phyloP scores from a whole-genome alignment of 495 filamentous ascomycete genomes.

The Aspergillus saccharolyticus region DNA sequence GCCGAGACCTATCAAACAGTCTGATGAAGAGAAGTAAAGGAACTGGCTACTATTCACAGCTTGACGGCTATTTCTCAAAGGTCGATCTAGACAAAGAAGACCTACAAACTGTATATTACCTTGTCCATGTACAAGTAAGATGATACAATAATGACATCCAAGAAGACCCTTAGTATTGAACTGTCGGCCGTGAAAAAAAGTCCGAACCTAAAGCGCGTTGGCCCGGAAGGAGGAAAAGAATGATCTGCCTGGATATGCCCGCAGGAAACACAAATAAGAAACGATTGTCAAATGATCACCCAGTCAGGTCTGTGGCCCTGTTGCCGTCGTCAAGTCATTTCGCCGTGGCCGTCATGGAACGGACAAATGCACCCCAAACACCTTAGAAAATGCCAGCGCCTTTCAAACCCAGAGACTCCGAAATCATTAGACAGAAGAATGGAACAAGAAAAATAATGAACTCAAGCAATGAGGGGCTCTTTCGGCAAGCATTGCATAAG shows the following conservation, averaged over 20 bases:
- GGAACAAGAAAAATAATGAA: conserved; percentile 12
- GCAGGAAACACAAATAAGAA: conserved; percentile 3
- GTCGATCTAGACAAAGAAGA: background rate
- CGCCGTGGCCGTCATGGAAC: conserved; percentile 25
- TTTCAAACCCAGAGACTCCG: conserved; percentile 22
- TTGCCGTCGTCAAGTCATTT: conserved; percentile 39
- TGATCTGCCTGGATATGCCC: conserved; percentile 8
- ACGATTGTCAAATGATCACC: conserved; percentile 13
- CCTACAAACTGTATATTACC: conserved; percentile 11
- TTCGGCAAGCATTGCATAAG: conserved; percentile 4
- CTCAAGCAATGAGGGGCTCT: background rate
- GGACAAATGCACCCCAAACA: conserved; percentile 29
- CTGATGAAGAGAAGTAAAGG: conserved; percentile 10
- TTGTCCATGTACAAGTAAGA: conserved; percentile 2
- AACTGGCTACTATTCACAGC: background rate
- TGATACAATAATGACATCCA: background rate
- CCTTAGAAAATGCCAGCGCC: conserved; percentile 37
- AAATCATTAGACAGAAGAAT: conserved; percentile 14
- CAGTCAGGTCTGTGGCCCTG: conserved; percentile 17
- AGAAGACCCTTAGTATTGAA: background rate
- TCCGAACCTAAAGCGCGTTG: conserved; percentile 7
- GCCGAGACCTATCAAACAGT: conserved; percentile 21
- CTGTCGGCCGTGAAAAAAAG: background rate
- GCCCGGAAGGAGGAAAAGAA: conserved; percentile 4
- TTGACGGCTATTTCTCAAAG: too few relatives aligned